A percentile compares a stretch with the other conserved stretches of the same genome.
Evolutionary conservation across 2,329 filamentous ascomycete genomes (phyloP).

Genomic region (Aspergillus sp.): DNA sequence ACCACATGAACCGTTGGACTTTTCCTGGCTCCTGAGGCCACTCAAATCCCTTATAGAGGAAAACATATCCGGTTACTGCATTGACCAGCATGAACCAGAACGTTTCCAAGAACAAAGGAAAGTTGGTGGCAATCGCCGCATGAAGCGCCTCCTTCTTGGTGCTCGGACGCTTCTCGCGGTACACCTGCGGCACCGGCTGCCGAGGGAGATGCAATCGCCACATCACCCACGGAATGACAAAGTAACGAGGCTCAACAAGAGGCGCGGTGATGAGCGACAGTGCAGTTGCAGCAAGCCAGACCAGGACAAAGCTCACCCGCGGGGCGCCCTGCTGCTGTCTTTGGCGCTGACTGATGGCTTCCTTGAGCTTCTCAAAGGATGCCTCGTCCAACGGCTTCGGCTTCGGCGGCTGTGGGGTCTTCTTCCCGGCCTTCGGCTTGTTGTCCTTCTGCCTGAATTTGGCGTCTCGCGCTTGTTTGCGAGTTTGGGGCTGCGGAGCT

Average conservation of each 20-base stretch:
- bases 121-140: conserved; percentile 26
- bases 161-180: conserved; percentile 25
- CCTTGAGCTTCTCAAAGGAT: conserved; percentile 27
- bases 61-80: conserved; percentile 27
- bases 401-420: conserved; percentile 13
- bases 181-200: conserved; percentile 31
- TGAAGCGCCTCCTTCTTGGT: conserved; percentile 23
- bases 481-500: conserved; percentile 13
- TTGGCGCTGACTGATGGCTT: conserved; percentile 30
- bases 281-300: conserved; percentile 68
- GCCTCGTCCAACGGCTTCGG: conserved; percentile 25
- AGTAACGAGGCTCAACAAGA: conserved; percentile 92
- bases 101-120: conserved; percentile 50
- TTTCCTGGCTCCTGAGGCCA: conserved; percentile 27
- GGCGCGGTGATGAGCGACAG: conserved; percentile 84
- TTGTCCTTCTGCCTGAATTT: conserved; percentile 22
- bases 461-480: conserved; percentile 20
- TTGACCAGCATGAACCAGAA: conserved; percentile 54
- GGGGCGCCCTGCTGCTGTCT: conserved; percentile 27
- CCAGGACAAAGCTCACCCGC: conserved; percentile 54
- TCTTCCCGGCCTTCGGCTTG: conserved; percentile 22
- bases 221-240: conserved; percentile 91
- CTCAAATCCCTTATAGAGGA: conserved; percentile 22
- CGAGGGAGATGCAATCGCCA: conserved; percentile 78
- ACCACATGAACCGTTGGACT: conserved; percentile 69